These are phyloP conservation scores for Przewalskia tangutica DNA, from an alignment of 257 asterid genomes.

Conservation along the genomic window DNA sequence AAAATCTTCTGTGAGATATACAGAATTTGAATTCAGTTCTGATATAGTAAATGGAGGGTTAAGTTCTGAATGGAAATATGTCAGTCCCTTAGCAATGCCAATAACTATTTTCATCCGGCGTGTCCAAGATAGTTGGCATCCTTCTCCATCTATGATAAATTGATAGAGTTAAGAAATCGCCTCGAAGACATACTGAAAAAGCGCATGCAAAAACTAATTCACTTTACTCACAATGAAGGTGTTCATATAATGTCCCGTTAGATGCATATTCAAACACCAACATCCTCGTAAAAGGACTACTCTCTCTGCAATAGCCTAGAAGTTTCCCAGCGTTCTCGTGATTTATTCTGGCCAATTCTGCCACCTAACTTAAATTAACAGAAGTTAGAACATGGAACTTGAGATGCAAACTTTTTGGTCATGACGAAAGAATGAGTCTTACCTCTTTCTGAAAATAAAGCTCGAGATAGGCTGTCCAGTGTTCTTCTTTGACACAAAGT, in stretches of 20 bases:
- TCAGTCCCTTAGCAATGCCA: conserved; percentile 82
- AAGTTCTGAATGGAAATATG: conserved; percentile 78
- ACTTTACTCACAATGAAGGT: conserved; percentile 73
- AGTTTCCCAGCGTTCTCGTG: conserved; percentile 69
- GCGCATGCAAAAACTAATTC: too few relatives aligned
- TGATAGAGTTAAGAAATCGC: background rate
- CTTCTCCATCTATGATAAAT: conserved; percentile 65
- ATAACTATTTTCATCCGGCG: conserved; percentile 79
- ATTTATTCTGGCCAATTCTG: conserved; percentile 68
- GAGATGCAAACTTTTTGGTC: background rate
- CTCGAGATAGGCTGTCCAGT: conserved; percentile 82
- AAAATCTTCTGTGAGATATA: conserved; percentile 90
- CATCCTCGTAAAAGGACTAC: conserved; percentile 82
- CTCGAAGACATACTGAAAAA: background rate
- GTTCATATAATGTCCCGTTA: conserved; percentile 88
- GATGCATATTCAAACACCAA: conserved; percentile 90
- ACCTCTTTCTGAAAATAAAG: conserved; percentile 90
- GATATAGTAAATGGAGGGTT: conserved; percentile 85
- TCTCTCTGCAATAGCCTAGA: conserved; percentile 80
- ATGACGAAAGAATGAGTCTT: background rate
- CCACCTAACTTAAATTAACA: conserved; percentile 44
- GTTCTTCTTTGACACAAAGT: conserved; percentile 70
- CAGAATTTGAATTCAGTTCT: conserved; percentile 63
- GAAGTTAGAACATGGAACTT: background rate
- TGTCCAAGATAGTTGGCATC: conserved; percentile 90